Conservation (phyloP, 2,329 filamentous ascomycete species). For the Cladobotryum protrusum region DNA sequence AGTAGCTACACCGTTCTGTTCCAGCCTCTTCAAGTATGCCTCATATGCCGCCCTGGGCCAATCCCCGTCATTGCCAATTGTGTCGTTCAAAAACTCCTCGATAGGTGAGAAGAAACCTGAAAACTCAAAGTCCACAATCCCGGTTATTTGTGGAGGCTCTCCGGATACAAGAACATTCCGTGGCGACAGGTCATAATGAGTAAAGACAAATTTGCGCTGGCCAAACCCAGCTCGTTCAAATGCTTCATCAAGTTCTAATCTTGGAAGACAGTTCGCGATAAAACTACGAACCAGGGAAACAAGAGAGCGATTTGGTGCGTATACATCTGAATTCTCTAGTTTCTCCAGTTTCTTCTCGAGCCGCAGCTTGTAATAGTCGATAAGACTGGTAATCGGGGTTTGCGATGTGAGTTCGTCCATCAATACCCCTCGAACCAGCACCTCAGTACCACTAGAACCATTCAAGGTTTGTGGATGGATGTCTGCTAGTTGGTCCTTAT, state of each 20-base stretch:
- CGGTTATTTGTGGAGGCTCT: constrained; percentile 13
- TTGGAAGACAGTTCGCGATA: constrained; percentile 8
- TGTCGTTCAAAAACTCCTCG: constrained; percentile 17
- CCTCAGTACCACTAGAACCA: not conserved
- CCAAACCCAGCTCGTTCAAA: too few relatives aligned
- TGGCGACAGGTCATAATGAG: constrained; percentile 19
- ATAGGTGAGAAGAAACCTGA: constrained; percentile 17
- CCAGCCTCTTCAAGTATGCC: constrained; percentile 4
- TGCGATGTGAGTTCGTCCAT: constrained; percentile 10
- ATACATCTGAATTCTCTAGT: constrained; percentile 3
- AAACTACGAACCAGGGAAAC: not conserved
- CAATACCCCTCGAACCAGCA: constrained; percentile 3
- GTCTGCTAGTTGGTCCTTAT: not conserved
- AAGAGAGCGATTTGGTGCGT: constrained; percentile 6
- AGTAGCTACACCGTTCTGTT: too few relatives aligned
- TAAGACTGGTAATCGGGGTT: constrained; percentile 10
- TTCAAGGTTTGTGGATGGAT: not conserved
- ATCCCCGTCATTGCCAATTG: constrained; percentile 9
- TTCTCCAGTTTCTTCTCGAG: constrained; percentile 10
- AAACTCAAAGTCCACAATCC: constrained; percentile 20
- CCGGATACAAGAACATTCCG: constrained; percentile 17
- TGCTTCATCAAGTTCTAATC: constrained; percentile 2
- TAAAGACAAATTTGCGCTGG: constrained; percentile 12
- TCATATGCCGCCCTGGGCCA: constrained; percentile 11
- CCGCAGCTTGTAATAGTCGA: constrained; percentile 11